Base-by-base conservation (phyloP, 2,329 filamentous ascomycete genomes). In the Colletotrichum sidae region DNA sequence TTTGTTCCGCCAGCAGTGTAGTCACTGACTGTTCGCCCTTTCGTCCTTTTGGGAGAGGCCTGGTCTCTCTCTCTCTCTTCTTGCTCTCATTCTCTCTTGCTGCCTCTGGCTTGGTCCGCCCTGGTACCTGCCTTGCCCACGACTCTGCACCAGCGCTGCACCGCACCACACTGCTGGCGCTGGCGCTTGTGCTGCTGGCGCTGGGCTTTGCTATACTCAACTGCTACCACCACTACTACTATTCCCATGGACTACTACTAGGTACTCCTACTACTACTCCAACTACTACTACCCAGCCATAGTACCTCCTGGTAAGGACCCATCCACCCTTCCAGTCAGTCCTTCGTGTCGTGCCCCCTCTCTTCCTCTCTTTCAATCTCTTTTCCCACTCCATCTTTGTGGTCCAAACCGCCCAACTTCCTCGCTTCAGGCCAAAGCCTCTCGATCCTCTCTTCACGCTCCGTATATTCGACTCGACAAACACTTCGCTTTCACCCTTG, bases 401-500 rank as follows among this genome's bases (percentile, higher is more conserved):
- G 49, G 61, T 37, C 56, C 56, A 60, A 60, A 59, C 38, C 55
- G 57, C 55, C 58, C 15, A 38, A 52, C 56, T 69, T 57, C 60
- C 57, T 68, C 56, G n/a, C 53, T 60, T 67, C 42, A 51, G 35
- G 61, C 63, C 59, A 55, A 60, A 50, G 56, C 41, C 53, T 65
- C 57, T 58, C 47, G 56, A 55, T 55, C 60, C 58, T 58, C 47
- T 60, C 51, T 37, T 60, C 50, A 41, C 51, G 42, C 41, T 60
- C 47, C 65, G 33, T 57, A 42, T 64, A 47, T 56, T 58, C 68
- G 68, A 68, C 50, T 60, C 63, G 56, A 60, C 33, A 42, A 47
- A 35, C 66, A 25, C 34, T 61, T 69, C 70, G 67, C 65, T 65
- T 65, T 69, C 69, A 68, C 70, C 68, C 37, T 62, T 68, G 64